phyloP scores from a whole-genome alignment of 2,329 filamentous ascomycete genomes.

The Xylaria polymorpha region DNA sequence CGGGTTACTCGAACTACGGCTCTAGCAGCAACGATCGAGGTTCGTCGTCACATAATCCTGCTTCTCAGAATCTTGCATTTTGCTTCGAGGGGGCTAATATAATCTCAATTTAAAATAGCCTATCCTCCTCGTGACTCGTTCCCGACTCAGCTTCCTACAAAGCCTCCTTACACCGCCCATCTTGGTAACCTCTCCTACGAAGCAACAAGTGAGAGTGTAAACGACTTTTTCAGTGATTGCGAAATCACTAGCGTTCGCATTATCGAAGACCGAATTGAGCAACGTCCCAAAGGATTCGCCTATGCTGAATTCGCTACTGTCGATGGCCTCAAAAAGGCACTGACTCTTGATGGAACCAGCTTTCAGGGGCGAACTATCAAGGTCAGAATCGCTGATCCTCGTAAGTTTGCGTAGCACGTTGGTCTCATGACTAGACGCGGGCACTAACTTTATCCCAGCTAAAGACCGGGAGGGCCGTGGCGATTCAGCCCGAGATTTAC shows the following conservation, averaged over 20 bases:
- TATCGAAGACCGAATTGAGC: slow-evolving; percentile 94
- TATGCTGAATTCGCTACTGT: slow-evolving; percentile 93
- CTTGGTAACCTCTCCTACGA: slow-evolving; percentile 98
- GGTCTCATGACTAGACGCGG: slow-evolving; percentile 33
- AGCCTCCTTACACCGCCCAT: slow-evolving; percentile 95
- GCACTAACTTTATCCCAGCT: slow-evolving; percentile 67
- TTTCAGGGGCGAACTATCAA: slow-evolving; percentile 92
- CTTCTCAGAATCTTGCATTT: not conserved
- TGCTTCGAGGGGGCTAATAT: slow-evolving; percentile 4
- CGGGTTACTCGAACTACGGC: slow-evolving; percentile 41
- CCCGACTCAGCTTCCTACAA: slow-evolving; percentile 79
- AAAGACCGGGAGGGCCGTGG: slow-evolving; percentile 77
- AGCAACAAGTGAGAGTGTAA: slow-evolving; percentile 83
- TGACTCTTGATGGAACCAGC: slow-evolving; percentile 81
- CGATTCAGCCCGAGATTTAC: slow-evolving; percentile 80
- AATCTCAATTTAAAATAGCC: slow-evolving; percentile 52
- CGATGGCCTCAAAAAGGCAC: slow-evolving; percentile 91
- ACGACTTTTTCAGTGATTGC: slow-evolving; percentile 86
- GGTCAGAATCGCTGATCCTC: slow-evolving; percentile 96
- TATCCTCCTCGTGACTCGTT: slow-evolving; percentile 78
- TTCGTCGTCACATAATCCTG: slow-evolving; percentile 39
- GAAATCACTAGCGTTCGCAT: slow-evolving; percentile 91
- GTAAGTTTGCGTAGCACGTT: slow-evolving; percentile 69
- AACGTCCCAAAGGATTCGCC: slow-evolving; percentile 96
- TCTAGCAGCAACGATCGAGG: slow-evolving; percentile 50